phyloP scores from a whole-genome alignment of 176 grass and related monocot genomes.

The Alloteropsis semialata region DNA sequence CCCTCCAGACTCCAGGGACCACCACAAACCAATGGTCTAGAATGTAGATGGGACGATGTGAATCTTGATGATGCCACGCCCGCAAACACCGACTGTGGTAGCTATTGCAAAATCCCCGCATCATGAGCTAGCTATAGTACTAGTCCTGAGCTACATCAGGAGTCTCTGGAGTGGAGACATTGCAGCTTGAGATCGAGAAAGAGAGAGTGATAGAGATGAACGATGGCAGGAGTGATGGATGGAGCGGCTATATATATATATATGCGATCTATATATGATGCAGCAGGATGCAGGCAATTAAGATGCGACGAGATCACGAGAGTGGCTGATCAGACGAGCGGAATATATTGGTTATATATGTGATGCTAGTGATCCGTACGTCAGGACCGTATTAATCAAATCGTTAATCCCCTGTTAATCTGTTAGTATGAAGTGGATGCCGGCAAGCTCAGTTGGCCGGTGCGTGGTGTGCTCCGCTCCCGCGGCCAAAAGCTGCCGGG shows the following conservation, averaged over 20 bases:
- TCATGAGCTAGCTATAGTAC: not conserved
- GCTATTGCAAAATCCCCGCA: not conserved
- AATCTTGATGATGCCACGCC: conserved; percentile 82
- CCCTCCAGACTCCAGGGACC: not conserved
- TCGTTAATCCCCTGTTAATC: not conserved
- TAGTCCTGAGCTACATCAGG: not conserved
- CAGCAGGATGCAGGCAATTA: not conserved
- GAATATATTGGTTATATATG: not conserved
- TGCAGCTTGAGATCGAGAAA: too few relatives aligned
- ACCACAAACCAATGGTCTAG: not conserved
- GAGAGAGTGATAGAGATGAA: not conserved
- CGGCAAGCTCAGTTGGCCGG: not conserved
- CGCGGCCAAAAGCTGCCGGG: not conserved
- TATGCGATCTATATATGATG: not conserved
- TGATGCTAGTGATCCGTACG: not conserved
- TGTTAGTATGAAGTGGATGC: not conserved
- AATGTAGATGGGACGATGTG: conserved; percentile 25
- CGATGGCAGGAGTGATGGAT: not conserved
- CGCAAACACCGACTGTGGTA: conserved; percentile 44
- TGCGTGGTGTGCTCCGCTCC: not conserved
- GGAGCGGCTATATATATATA: not conserved
- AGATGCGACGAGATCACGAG: not conserved
- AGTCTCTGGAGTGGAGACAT: not conserved
- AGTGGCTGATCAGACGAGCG: not conserved
- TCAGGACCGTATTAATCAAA: not conserved